phyloP scores from a whole-genome alignment of 2,329 filamentous ascomycete species.

The Dothistroma septosporum region DNA sequence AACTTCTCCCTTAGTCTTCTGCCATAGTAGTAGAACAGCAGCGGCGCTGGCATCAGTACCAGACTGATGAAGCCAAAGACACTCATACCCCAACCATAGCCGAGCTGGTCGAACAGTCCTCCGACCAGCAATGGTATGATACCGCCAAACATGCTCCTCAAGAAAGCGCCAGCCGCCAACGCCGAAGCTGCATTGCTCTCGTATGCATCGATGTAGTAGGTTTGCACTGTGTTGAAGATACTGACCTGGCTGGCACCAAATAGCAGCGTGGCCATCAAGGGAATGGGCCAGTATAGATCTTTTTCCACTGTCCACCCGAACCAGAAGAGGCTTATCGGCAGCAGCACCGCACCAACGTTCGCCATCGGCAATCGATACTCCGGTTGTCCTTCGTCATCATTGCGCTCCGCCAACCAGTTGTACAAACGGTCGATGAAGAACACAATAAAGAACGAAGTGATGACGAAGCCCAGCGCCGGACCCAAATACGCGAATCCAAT shows the following conservation, averaged over 20 bases:
- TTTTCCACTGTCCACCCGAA: constrained; percentile 43
- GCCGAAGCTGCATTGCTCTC: constrained; percentile 48
- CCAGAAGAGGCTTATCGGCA: constrained; percentile 44
- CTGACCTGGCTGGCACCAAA: constrained; percentile 52
- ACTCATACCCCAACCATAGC: constrained; percentile 48
- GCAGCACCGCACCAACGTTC: constrained; percentile 42
- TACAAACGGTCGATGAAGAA: constrained; percentile 46
- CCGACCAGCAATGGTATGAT: constrained; percentile 45
- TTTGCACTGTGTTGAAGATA: constrained; percentile 51
- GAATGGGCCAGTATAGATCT: constrained; percentile 39
- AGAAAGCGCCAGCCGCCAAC: constrained; percentile 47
- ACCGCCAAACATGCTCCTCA: constrained; percentile 44
- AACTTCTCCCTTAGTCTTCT: constrained; percentile 45
- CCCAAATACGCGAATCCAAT: constrained; percentile 43
- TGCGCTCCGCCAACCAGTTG: constrained; percentile 39
- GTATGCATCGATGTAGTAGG: constrained; percentile 52
- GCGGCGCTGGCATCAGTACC: constrained; percentile 45
- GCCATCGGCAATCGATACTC: constrained; percentile 45
- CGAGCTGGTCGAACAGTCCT: constrained; percentile 40
- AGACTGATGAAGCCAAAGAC: constrained; percentile 45
- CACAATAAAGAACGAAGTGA: constrained; percentile 43
- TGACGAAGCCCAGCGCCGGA: constrained; percentile 41
- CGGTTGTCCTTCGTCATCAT: constrained; percentile 39
- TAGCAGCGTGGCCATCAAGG: constrained; percentile 41
- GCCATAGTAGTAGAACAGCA: constrained; percentile 48